A percentile compares a stretch with the other conserved stretches of the same genome.
These are phyloP conservation scores for Diaporthe longicolla DNA, from an alignment of 2,329 filamentous ascomycete genomes.

Conservation along the genomic window DNA sequence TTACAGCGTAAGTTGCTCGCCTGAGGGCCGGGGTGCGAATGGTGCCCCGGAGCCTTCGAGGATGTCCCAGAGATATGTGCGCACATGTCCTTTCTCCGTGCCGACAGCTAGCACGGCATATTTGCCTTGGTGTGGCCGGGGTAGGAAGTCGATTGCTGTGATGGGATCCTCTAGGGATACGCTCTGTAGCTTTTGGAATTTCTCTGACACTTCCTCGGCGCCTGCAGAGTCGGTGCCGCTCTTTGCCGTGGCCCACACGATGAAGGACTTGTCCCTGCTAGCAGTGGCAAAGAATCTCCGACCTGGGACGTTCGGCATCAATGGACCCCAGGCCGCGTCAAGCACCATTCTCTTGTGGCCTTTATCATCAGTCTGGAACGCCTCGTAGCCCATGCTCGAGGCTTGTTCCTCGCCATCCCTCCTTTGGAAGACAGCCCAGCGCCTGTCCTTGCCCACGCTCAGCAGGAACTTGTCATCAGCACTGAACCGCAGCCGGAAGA, in stretches of 20 bases:
- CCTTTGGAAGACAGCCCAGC: constrained; percentile 87
- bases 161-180: constrained; percentile 65
- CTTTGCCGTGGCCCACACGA: constrained; percentile 71
- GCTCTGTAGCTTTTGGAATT: constrained; percentile 8
- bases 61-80: constrained; percentile 58
- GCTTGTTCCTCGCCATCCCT: constrained; percentile 48
- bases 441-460: constrained; percentile 90
- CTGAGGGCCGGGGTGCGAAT: constrained; percentile 57
- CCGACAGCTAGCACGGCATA: constrained; percentile 67
- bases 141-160: constrained; percentile 79
- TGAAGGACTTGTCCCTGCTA: constrained; percentile 88
- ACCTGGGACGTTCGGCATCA: constrained; percentile 51
- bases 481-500: constrained; percentile 86
- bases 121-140: constrained; percentile 49
- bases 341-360: constrained; percentile 95
- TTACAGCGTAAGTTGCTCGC: constrained; percentile 31
- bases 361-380: constrained; percentile 79
- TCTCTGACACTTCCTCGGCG: neutral
- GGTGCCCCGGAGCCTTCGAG: constrained; percentile 51
- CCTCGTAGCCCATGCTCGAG: constrained; percentile 62
- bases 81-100: constrained; percentile 67
- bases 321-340: constrained; percentile 85
- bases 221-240: constrained; percentile 60
- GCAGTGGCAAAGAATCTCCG: constrained; percentile 83
- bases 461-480: constrained; percentile 80